phyloP scores from a whole-genome alignment of 1,284 basidiomycete species.

The Apiotrichum laibachii region DNA sequence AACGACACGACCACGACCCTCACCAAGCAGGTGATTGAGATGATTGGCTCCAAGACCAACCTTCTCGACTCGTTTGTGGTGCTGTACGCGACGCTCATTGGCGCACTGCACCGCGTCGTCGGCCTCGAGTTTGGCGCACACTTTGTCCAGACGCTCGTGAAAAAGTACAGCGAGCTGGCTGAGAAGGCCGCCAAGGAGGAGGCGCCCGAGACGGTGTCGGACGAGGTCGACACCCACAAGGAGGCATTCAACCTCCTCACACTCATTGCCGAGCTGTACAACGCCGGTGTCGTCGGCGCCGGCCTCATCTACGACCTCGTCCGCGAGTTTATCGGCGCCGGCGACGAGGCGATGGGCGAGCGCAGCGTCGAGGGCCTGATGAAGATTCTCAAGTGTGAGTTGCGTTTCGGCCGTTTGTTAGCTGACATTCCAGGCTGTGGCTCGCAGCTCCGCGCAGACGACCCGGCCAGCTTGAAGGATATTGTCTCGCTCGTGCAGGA shows the following conservation, averaged over 20 bases:
- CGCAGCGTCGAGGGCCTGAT: slow-evolving; percentile 81
- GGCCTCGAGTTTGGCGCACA: slow-evolving; percentile 84
- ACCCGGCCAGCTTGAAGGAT: slow-evolving; percentile 56
- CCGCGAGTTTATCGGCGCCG: slow-evolving; percentile 65
- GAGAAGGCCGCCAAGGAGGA: slow-evolving; percentile 7
- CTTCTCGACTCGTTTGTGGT: slow-evolving; percentile 88
- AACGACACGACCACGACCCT: slow-evolving; percentile 83
- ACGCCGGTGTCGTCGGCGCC: slow-evolving; percentile 88
- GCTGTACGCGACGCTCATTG: slow-evolving; percentile 82
- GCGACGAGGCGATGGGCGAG: slow-evolving; percentile 59
- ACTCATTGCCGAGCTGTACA: slow-evolving; percentile 88
- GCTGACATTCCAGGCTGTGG: slow-evolving; percentile 64
- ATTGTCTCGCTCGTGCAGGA: slow-evolving; percentile 65
- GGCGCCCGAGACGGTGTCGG: slow-evolving; percentile 8
- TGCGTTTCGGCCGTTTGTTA: neutral
- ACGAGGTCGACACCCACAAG: slow-evolving; percentile 55
- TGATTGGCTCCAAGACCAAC: slow-evolving; percentile 76
- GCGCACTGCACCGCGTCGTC: slow-evolving; percentile 76
- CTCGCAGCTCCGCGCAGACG: slow-evolving; percentile 72
- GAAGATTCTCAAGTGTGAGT: slow-evolving; percentile 77
- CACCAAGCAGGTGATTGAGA: slow-evolving; percentile 74
- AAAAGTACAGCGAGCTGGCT: slow-evolving; percentile 14
- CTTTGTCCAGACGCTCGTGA: slow-evolving; percentile 53
- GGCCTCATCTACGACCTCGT: slow-evolving; percentile 87
- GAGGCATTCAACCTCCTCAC: slow-evolving; percentile 85